Base-by-base conservation (phyloP, 2,329 filamentous ascomycete genomes). In the Alternaria tenuissima region DNA sequence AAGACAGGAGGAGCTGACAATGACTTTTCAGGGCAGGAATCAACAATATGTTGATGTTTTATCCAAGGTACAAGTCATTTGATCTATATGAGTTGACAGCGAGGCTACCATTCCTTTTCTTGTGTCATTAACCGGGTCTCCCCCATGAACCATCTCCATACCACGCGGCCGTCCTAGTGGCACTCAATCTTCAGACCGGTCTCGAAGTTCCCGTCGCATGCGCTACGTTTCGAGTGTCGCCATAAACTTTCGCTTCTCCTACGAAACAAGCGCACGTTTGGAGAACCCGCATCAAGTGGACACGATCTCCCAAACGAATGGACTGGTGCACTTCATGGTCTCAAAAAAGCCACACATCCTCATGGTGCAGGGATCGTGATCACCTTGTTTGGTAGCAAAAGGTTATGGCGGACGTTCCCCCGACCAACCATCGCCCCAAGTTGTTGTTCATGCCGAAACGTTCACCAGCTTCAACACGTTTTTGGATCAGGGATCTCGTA, bases 141-240 rank as follows among this genome's bases (percentile, higher is more conserved):
- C 46, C 26, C 36, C 55, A 52, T 49, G 28, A 49, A 44, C 20
- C 34, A 52, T 43, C 47, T 39, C 20, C 52, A 47, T 55, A 52
- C 56, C 30, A 28, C 38, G 51, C 38, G 38, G 38, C 38, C 26
- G 7, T 55, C 38, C 22, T 43, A 7, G 52, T 44, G 47, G 44
- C 2, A 24, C 24, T 30, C 7, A 7, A 30, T 28, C 18, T 47
- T 38, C 56, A 47, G 57, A 56, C 52, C 51, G 56, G 56, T 59
- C 38, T 39, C 39, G 24, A 51, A 44, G 38, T 34, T 51, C 24
- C 52, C 42, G 44, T 38, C 12, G 32, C 30, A 20, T 59, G 44
- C 57, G 57, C 44, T 59, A 56, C 44, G 57, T 59, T 56, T 59
- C 57, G 57, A 51, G 56, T 59, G 57, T 59, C 44, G 38, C 18